Evolutionary conservation across 768 basidiomycete genomes (phyloP).

Genomic region (Podaxis pistillaris): DNA sequence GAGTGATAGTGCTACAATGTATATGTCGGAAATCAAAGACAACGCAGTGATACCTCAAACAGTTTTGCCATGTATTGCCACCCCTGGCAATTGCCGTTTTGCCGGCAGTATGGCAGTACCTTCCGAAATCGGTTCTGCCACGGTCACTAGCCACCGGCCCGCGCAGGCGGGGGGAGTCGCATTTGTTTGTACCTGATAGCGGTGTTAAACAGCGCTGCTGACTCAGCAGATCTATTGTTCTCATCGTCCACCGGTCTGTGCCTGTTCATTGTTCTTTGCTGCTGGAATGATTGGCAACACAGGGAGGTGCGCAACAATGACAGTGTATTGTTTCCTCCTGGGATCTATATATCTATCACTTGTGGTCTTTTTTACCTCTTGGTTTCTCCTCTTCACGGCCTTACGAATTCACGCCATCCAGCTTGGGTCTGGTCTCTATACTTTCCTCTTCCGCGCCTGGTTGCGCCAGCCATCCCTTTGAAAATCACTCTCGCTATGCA

Average conservation of each 20-base stretch:
- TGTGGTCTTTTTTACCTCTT: background rate
- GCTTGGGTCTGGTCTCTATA: slow-evolving; percentile 4
- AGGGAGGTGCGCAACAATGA: background rate
- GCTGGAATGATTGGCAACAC: background rate
- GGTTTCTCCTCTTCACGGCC: slow-evolving; percentile 4
- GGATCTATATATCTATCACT: background rate
- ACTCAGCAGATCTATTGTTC: background rate
- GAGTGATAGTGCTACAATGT: too few relatives aligned
- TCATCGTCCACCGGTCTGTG: background rate
- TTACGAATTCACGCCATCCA: background rate
- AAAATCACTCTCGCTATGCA: slow-evolving; percentile 7
- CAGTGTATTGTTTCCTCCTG: background rate
- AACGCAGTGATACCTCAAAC: too few relatives aligned
- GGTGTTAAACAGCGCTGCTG: background rate
- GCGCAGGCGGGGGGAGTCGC: background rate
- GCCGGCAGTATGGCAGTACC: too few relatives aligned
- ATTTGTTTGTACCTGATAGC: background rate
- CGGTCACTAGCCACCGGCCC: background rate
- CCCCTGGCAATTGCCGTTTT: too few relatives aligned
- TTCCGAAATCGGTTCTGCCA: too few relatives aligned
- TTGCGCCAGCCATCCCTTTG: slow-evolving; percentile 8
- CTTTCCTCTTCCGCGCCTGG: slow-evolving; percentile 19
- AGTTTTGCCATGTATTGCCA: too few relatives aligned
- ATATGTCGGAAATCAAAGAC: too few relatives aligned
- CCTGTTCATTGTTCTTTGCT: background rate